phyloP scores from a whole-genome alignment of 306 rosid species.

The Biancaea sappan region DNA sequence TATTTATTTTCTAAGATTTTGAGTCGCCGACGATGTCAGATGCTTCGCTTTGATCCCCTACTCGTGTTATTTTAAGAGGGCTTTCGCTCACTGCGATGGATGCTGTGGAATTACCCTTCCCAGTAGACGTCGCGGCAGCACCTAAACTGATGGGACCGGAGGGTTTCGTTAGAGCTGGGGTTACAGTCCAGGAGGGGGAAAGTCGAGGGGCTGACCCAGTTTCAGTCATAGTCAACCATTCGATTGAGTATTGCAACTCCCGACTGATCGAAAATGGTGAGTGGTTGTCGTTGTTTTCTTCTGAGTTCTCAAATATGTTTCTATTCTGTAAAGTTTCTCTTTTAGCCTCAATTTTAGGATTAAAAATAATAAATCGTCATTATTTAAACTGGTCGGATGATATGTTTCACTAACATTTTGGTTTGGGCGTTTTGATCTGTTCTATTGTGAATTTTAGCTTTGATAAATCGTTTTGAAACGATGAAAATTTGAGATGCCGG shows the following conservation, averaged over 20 bases:
- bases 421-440: slow-evolving; percentile 20
- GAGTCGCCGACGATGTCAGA: slow-evolving; percentile 12
- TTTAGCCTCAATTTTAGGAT: neutral
- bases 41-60: neutral
- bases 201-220: slow-evolving; percentile 41
- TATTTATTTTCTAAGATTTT: neutral
- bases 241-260: slow-evolving; percentile 46
- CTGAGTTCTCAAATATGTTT: neutral
- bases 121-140: slow-evolving; percentile 49
- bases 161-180: slow-evolving; percentile 50
- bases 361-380: neutral
- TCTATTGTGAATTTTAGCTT: slow-evolving; percentile 3
- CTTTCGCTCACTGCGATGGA: slow-evolving; percentile 50
- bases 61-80: slow-evolving; percentile 2
- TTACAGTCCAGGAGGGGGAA: slow-evolving; percentile 50
- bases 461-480: neutral
- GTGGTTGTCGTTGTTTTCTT: neutral
- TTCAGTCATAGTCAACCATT: slow-evolving; percentile 34
- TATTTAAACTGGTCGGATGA: neutral
- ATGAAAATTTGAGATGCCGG: neutral
- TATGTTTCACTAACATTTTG: neutral
- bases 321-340: neutral
- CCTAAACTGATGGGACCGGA: slow-evolving; percentile 68
- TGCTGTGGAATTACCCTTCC: slow-evolving; percentile 60
- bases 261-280: slow-evolving; percentile 45